Evolutionary conservation across 2,329 filamentous ascomycete genomes (phyloP).

Genomic region (Rutstroemia sp.): DNA sequence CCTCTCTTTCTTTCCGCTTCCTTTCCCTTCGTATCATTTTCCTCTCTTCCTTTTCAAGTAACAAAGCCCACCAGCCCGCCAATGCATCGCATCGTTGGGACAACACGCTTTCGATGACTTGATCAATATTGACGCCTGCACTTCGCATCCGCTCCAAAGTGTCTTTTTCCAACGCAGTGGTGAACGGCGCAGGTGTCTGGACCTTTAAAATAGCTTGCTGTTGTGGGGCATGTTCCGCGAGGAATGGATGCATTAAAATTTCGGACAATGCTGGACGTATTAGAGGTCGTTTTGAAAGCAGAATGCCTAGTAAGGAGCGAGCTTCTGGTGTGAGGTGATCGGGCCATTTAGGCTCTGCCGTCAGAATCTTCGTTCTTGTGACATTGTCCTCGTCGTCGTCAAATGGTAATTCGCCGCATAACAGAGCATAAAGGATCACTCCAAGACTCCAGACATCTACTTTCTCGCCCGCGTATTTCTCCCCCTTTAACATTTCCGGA

Average conservation of each 20-base stretch:
- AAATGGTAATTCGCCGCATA: slow-evolving; percentile 84
- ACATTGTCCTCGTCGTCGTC: slow-evolving; percentile 90
- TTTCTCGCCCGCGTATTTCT: slow-evolving; percentile 96
- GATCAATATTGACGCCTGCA: slow-evolving; percentile 88
- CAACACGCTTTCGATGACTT: slow-evolving; percentile 88
- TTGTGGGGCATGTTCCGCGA: slow-evolving; percentile 76
- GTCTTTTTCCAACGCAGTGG: slow-evolving; percentile 80
- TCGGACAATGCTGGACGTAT: slow-evolving; percentile 75
- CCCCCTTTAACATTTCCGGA: slow-evolving; percentile 95
- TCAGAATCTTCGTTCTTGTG: slow-evolving; percentile 78
- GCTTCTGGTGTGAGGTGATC: slow-evolving; percentile 73
- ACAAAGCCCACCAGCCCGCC: slow-evolving; percentile 90
- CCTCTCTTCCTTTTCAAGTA: slow-evolving; percentile 89
- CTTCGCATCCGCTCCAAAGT: slow-evolving; percentile 88
- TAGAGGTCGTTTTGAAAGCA: slow-evolving; percentile 88
- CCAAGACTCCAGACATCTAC: slow-evolving; percentile 94
- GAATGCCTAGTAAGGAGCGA: slow-evolving; percentile 62
- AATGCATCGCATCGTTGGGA: slow-evolving; percentile 83
- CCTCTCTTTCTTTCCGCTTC: slow-evolving; percentile 78
- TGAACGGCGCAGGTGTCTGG: slow-evolving; percentile 73
- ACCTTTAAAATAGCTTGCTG: slow-evolving; percentile 86
- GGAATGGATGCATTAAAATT: slow-evolving; percentile 80
- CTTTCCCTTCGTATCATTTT: slow-evolving; percentile 75
- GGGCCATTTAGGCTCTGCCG: slow-evolving; percentile 78
- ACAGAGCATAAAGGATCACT: slow-evolving; percentile 74